Evolutionary conservation across 2,329 filamentous ascomycete genomes (phyloP).

Genomic region (Fusarium sp.): DNA sequence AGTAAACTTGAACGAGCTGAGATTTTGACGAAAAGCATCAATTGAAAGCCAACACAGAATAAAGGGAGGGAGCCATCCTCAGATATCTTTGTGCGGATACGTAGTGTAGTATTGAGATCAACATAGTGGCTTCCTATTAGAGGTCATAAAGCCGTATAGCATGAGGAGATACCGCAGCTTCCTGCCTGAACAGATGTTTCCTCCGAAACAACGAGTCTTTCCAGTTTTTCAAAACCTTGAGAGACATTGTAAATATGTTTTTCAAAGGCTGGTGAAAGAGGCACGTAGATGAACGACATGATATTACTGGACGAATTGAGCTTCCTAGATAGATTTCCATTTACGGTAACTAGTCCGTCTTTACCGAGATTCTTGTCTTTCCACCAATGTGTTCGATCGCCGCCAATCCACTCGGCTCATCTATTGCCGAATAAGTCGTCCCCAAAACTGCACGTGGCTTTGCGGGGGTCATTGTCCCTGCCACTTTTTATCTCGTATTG

Average conservation of each 20-base stretch:
- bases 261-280: background rate
- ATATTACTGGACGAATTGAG: conserved; percentile 11
- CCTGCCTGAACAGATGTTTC: background rate
- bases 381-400: conserved; percentile 22
- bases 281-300: conserved; percentile 10
- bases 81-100: background rate
- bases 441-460: conserved; percentile 23
- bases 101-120: conserved; percentile 26
- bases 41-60: background rate
- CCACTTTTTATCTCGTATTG: background rate
- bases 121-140: conserved; percentile 20
- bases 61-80: background rate
- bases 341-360: conserved; percentile 21
- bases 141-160: conserved; percentile 9
- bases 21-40: background rate
- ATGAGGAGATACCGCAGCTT: conserved; percentile 2
- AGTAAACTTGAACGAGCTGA: background rate
- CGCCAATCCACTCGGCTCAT: background rate
- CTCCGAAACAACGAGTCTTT: conserved; percentile 17
- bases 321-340: background rate
- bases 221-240: background rate
- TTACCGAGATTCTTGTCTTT: conserved; percentile 24
- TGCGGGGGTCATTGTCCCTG: background rate
- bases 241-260: too few relatives aligned
- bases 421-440: conserved; percentile 29